Base-by-base conservation (phyloP, 495 filamentous ascomycete species). In the Astrothelium macrocarpum region DNA sequence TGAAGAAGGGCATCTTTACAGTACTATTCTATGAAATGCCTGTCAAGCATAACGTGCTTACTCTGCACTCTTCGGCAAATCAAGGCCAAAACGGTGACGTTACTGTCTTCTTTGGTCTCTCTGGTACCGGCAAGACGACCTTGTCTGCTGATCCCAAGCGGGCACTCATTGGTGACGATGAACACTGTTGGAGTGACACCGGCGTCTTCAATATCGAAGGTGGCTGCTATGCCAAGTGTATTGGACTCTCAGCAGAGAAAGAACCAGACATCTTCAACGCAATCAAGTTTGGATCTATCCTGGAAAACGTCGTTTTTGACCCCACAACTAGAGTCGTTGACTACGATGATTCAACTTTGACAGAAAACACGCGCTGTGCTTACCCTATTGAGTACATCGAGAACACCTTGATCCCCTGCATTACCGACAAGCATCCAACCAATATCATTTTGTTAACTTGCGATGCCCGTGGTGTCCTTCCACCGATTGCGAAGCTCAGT, bases 1-100 rank as follows among this genome's bases (percentile, higher is more conserved):
- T 98, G 94, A 98, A 97, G 86, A 97, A 97, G 86, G 95, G 94
- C 75, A 82, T 98, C 78, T 97, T 98, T 84, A 98, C 94, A 60
- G 90, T 98, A 65, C 84, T 98, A 70, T 98, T 97, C 84, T 98
- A 97, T 81, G 94, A 98, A 82, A 97, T 97, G 89, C 94, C 94
- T 61, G 88, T 98, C 65, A 97, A 95, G 84, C 94, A 98, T 85
- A 95, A 97, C 78, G 92, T 98, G 67, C 81, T 98, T 59, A 98
- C 94, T 59, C 86, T 98, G 60, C 94, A 96, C 80, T 96, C 91
- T 12, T 96, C 91, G 25, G 90, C 90, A 69, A 96, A 95, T 77
- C 85, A 96, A 77, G 91, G 90, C 72, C 82, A 86, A 76, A 80
- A 88, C 58, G 90, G 90, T 56, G 91, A 96, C 73, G 91, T 97